Evolutionary conservation across 495 filamentous ascomycete genomes (phyloP).

Genomic region (Lepraria neglecta): DNA sequence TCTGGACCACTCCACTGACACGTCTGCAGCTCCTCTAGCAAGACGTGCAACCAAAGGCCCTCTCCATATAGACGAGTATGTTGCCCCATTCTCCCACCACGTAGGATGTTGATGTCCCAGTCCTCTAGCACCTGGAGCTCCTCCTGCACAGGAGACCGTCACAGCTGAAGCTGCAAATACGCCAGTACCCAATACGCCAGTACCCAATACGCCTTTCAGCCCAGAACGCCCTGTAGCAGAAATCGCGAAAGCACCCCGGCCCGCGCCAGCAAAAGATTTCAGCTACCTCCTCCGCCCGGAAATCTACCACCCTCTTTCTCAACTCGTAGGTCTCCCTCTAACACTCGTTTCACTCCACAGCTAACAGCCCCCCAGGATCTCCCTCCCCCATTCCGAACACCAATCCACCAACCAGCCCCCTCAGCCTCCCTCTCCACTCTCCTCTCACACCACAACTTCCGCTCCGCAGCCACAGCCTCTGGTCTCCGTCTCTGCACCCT

Average conservation of each 20-base stretch:
- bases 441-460: conserved; percentile 55
- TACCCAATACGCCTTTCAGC: conserved; percentile 19
- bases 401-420: conserved; percentile 38
- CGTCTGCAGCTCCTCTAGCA: conserved; percentile 39
- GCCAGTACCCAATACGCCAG: conserved; percentile 20
- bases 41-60: conserved; percentile 50
- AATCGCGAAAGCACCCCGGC: conserved; percentile 26
- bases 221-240: conserved; percentile 31
- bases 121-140: conserved; percentile 19
- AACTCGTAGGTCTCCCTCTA: too few species aligned
- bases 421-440: conserved; percentile 50
- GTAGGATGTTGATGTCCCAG: conserved; percentile 25
- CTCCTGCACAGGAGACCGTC: conserved; percentile 4
- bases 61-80: conserved; percentile 47
- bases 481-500: conserved; percentile 59
- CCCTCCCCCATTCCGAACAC: conserved; percentile 50
- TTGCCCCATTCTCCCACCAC: neutral
- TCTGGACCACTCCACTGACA: conserved; percentile 23
- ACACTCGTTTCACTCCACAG: conserved; percentile 9
- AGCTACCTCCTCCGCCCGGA: conserved; percentile 70
- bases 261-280: conserved; percentile 57
- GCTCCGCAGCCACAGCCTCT: conserved; percentile 66
- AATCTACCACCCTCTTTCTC: conserved; percentile 57
- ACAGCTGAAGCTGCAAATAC: conserved; percentile 10
- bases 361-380: conserved; percentile 34